Evolutionary conservation across 106 monocot species (phyloP), one percentile per base, ranked within the genome.

Genomic region (Phalaenopsis aphrodite): DNA sequence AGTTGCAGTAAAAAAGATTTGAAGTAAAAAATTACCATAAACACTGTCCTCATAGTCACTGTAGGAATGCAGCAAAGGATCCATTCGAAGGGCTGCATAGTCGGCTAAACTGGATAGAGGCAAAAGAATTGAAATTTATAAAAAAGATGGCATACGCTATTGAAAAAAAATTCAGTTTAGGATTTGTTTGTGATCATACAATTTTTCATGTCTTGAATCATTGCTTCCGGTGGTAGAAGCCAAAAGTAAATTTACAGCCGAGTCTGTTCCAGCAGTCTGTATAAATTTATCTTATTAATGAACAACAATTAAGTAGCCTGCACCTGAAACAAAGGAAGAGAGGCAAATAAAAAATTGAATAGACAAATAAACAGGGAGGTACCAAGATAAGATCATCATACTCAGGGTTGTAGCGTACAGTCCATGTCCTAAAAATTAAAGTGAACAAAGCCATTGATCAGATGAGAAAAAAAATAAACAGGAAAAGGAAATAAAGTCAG

Each of bases 251-350:
- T 93, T 94, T 21, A 98, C 98, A 84, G 98, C 84, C 81, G 98
- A 98, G 86, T 94, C 98, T 71, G 94, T 98, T 73, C 98, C 98
- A 78, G 92, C 89, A 91, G 92, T 98, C 98, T 98, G 88, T 15
- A 85, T 83, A 76, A 48, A 85, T 81, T 12, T 67, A 55, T 61
- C 45, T 43, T 39, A 80, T 88, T 36, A 89, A 73, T 75, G 52
- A 85, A 49, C 4, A 69, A 39, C 6, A 39, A 69, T 12, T 65
- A 24, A 65, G 71, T 55, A 72, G 67, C 14, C 38, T 57, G 64
- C 4, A 30, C 42, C 3, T 55, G 42, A 81, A 37, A 12, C 56
- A 61, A 11, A 76, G 18, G 42, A 37, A 8, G 74, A 45, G 43
- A 37, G 5, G 11, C 18, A 76, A 42, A 75, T 9, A 47, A 48